These are phyloP conservation scores for Russula griseocarnosa DNA, from an alignment of 768 basidiomycete genomes.

Conservation along the genomic window DNA sequence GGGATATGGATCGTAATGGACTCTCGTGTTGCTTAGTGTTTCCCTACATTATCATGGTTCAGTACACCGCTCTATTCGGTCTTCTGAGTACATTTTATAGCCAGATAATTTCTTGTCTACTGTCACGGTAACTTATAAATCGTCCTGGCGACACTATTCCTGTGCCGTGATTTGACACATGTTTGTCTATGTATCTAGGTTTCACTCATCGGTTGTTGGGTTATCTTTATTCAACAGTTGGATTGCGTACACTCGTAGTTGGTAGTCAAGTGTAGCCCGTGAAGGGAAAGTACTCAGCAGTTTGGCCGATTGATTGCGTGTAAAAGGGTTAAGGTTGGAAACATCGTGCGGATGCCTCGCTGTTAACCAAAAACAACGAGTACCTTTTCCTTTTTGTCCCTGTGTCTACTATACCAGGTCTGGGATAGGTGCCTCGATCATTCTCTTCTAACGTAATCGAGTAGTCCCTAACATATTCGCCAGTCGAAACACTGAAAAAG, in stretches of 20 bases:
- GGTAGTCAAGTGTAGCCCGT: neutral
- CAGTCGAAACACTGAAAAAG: too few species aligned
- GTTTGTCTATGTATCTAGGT: neutral
- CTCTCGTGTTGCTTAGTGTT: neutral
- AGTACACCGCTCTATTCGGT: neutral
- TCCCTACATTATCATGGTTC: neutral
- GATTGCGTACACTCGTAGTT: neutral
- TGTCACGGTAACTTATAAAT: neutral
- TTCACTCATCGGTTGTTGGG: neutral
- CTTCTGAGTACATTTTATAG: neutral
- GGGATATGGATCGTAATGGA: conserved; percentile 10
- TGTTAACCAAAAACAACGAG: too few species aligned
- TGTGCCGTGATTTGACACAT: neutral
- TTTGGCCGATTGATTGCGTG: too few species aligned
- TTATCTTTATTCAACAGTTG: neutral
- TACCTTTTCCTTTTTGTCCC: too few species aligned
- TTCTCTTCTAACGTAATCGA: too few species aligned
- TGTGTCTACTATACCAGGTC: too few species aligned
- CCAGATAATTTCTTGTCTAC: neutral
- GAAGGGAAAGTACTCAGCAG: neutral
- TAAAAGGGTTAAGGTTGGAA: too few species aligned
- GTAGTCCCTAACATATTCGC: too few species aligned
- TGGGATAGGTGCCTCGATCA: too few species aligned
- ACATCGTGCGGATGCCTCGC: too few species aligned
- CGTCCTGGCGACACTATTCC: neutral